Base-by-base conservation (phyloP, 2,329 filamentous ascomycete genomes). In the Volutella citrinella region DNA sequence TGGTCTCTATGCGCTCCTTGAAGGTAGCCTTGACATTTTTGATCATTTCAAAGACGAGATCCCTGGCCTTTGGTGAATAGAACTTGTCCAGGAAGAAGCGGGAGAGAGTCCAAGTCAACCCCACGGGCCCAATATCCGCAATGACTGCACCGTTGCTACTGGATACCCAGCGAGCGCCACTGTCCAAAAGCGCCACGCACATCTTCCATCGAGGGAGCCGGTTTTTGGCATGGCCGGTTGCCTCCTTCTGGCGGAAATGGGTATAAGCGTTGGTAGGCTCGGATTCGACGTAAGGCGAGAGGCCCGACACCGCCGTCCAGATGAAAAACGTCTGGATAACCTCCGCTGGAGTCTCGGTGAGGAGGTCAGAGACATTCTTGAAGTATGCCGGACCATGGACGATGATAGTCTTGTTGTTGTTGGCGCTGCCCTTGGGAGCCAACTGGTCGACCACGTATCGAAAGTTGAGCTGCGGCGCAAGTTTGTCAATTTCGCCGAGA, bases 21-120 rank as follows among this genome's bases (percentile, higher is more conserved):
- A 87, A 87, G 14, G 77, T 71, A 12, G 73, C 66, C 56, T 84
- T 84, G 54, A 88, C 82, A 44, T 85, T 79, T 9, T 74, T 73
- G n/a, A 87, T 74, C 45, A 89, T 80, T 34, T 78, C 71, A 38
- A 86, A 78, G 12, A 81, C 81, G 27, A 84, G 75, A 5, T 75
- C 61, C 53, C 84, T 84, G 1, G 80, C 80, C 14, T 78, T 72
- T 10, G 80, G 70, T 0, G 80, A 78, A 49, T 87, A 87, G 2
- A 80, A 72, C 30, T 77, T 76, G 42, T 86, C 74, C 3, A 87
- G 69, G 43, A 81, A 88, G 62, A 87, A 86, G 15, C 80, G 76
- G 51, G 80, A 82, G 12, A 85, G 61, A 30, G 84, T 80, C 81
- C 82, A 87, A 4, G 74, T 74, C 15, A 87, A 56, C 6, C 74